Evolutionary conservation across 805 yeast genomes (phyloP).

Genomic region (Candida oleophila): DNA sequence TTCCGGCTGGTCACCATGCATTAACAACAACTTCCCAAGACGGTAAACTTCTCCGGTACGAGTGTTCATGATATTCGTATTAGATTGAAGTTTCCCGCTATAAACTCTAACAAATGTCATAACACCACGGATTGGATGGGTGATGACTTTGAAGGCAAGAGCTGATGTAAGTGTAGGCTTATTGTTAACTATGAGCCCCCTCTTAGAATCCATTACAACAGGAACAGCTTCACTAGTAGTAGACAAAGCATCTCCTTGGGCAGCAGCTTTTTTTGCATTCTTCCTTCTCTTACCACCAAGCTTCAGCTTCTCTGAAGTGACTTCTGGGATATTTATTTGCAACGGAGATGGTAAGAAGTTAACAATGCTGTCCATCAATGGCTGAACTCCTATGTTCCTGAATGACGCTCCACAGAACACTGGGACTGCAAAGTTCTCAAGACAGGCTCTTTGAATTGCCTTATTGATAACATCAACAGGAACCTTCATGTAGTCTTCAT

Average conservation of each 20-base stretch:
- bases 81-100: conserved; percentile 69
- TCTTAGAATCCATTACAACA: conserved; percentile 34
- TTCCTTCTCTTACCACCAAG: conserved; percentile 14
- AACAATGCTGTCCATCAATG: conserved; percentile 79
- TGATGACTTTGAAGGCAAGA: conserved; percentile 86
- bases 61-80: conserved; percentile 64
- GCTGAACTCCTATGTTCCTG: conserved; percentile 91
- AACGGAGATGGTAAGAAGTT: conserved; percentile 80
- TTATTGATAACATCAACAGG: conserved; percentile 51
- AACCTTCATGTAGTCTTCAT: conserved; percentile 69
- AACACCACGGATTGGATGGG: conserved; percentile 79
- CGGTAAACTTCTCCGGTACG: conserved; percentile 65
- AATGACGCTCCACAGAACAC: conserved; percentile 93
- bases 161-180: conserved; percentile 69
- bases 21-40: conserved; percentile 66
- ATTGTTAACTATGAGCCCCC: conserved; percentile 53
- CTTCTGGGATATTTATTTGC: conserved; percentile 59
- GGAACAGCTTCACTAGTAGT: conserved; percentile 20
- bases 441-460: conserved; percentile 65
- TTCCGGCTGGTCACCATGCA: conserved; percentile 87
- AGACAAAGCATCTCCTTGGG: not conserved
- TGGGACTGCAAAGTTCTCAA: conserved; percentile 62
- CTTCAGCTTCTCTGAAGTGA: conserved; percentile 27
- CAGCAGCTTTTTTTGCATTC: conserved; percentile 5
- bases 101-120: conserved; percentile 88